Evolutionary conservation across 768 basidiomycete genomes (phyloP).

Genomic region (Leccinum rimulosum): DNA sequence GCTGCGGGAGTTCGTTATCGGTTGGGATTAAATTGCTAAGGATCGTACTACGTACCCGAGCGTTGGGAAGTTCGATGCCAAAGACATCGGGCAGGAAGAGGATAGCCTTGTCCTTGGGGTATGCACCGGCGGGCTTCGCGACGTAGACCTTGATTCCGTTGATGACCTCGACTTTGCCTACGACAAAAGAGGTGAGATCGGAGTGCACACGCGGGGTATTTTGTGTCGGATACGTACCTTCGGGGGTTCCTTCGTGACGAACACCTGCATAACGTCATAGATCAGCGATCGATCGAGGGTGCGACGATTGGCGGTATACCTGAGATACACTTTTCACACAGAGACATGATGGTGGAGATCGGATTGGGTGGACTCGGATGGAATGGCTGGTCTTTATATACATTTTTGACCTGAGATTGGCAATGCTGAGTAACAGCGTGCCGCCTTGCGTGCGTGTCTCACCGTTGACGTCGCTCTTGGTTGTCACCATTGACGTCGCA

Average conservation of each 20-base stretch:
- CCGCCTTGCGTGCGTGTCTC: too few relatives aligned
- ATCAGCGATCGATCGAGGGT: not conserved
- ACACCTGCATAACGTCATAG: constrained; percentile 35
- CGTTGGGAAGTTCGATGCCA: constrained; percentile 36
- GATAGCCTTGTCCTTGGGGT: constrained; percentile 54
- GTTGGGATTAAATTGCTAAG: not conserved
- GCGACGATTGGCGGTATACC: constrained; percentile 34
- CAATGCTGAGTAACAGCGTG: not conserved
- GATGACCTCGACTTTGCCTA: constrained; percentile 34
- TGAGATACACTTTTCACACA: constrained; percentile 55
- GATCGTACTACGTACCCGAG: constrained; percentile 4
- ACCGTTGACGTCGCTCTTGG: too few relatives aligned
- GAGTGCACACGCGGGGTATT: not conserved
- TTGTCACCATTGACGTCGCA: too few relatives aligned
- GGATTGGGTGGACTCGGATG: not conserved
- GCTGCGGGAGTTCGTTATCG: constrained; percentile 23
- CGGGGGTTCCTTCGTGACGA: constrained; percentile 46
- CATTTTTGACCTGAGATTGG: not conserved
- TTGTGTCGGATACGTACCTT: constrained; percentile 36
- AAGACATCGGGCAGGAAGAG: constrained; percentile 55
- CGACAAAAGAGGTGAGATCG: not conserved
- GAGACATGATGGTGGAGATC: constrained; percentile 38
- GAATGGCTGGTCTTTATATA: not conserved
- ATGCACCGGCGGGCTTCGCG: constrained; percentile 48
- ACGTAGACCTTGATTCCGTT: constrained; percentile 51